Evolutionary conservation across 75 land plant species (phyloP), one percentile per base, ranked within the genome.

Genomic region (Pinus albicaulis): DNA sequence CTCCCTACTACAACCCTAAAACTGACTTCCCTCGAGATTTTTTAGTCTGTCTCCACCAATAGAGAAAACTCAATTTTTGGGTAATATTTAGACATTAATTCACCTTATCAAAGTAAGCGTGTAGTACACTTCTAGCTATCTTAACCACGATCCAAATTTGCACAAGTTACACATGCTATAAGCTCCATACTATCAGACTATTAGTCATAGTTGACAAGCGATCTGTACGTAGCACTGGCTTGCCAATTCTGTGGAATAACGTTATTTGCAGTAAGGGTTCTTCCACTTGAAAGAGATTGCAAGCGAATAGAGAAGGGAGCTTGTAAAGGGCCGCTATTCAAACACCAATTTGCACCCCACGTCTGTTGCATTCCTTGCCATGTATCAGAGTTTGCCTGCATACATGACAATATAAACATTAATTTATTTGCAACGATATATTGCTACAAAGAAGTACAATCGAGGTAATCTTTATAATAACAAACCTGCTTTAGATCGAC

Each of bases 281-380:
- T 59, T 23, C 82, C 38, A 16, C 84, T 80, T 4, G 75, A 71
- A 13, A 76, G 60, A 5, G 82, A 53, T 13, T 79, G 80, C 19
- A 91, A 52, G 11, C 81, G 53, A 22, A 84, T 70, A 4, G 88
- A 83, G 61, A 88, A 88, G 1, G 93, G 91, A 4, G 81, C 86
- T 36, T 68, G 65, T 25, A 91, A 55, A 2, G 65, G 72, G 4
- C 66, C 86, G 0, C 69, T 53, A 61, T 82, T 59, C 17, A 91
- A 70, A 59, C 53, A 79, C 88, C 91, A 91, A 12, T 78, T 72
- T 15, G 90, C 92, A 6, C 92, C 90, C 91, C 88, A 88, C 1
- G 83, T 74, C 34, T 83, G 82, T 7, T 75, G 44, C 85, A 91
- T 82, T 55, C 87, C 82, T 83, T 64, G 23, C 63, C 82, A 74